Conservation (phyloP, 2,329 filamentous ascomycete genomes). For the Trichoderma sp. region DNA sequence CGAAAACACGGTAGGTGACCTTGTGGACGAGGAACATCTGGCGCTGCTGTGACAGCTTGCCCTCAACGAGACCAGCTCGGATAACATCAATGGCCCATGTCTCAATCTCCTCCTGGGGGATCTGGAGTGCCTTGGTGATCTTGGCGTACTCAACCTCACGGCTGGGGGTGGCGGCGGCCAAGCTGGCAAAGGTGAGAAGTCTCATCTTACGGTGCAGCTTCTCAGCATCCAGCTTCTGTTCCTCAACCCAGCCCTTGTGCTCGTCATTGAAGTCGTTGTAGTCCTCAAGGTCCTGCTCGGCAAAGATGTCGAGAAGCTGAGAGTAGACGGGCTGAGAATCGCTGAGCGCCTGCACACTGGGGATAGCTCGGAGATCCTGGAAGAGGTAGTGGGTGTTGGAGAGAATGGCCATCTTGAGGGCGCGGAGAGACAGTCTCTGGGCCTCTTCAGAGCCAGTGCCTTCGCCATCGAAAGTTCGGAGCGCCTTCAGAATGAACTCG, state of each 20-base stretch:
- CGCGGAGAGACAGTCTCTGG: conserved; percentile 62
- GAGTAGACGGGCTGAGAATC: conserved; percentile 84
- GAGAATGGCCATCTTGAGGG: conserved; percentile 57
- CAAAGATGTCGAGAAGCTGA: conserved; percentile 93
- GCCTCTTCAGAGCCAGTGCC: conserved; percentile 63
- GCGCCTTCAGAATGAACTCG: conserved; percentile 66
- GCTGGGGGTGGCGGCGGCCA: conserved; percentile 80
- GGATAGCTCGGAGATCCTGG: conserved; percentile 79
- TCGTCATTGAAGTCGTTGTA: conserved; percentile 95
- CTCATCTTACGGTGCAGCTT: conserved; percentile 93
- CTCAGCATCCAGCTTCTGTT: conserved; percentile 71
- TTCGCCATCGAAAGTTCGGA: conserved; percentile 62
- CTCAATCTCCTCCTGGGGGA: conserved; percentile 84
- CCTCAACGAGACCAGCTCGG: conserved; percentile 91
- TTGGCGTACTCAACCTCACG: conserved; percentile 86
- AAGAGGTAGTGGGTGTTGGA: conserved; percentile 67
- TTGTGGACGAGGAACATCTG: conserved; percentile 94
- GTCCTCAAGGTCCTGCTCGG: conserved; percentile 90
- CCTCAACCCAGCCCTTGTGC: conserved; percentile 82
- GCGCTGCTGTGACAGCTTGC: conserved; percentile 91
- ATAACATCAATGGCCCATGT: conserved; percentile 99
- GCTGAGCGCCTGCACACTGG: conserved; percentile 82
- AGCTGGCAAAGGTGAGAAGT: conserved; percentile 86
- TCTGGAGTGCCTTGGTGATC: conserved; percentile 83
- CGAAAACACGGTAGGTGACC: conserved; percentile 94